phyloP scores from a whole-genome alignment of 495 filamentous ascomycete species.

The Bacidia gigantensis region DNA sequence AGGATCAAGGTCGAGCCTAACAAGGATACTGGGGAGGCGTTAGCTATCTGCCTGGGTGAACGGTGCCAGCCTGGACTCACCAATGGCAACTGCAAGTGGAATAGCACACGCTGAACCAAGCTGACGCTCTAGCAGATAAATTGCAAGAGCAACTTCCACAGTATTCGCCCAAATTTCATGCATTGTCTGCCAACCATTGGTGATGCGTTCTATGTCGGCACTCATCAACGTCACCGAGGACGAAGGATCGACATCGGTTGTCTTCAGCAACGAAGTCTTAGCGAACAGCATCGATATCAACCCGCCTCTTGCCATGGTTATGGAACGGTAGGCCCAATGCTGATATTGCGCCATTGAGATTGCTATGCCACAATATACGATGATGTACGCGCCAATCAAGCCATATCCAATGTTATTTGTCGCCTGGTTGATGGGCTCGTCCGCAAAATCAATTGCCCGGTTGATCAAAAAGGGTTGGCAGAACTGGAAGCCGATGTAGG shows the following conservation, averaged over 20 bases:
- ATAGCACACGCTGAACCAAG: conserved; percentile 41
- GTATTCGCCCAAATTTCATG: conserved; percentile 48
- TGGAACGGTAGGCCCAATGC: conserved; percentile 41
- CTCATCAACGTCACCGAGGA: conserved; percentile 50
- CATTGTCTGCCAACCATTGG: conserved; percentile 31
- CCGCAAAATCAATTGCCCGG: conserved; percentile 34
- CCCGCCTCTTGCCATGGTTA: conserved; percentile 46
- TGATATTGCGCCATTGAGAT: conserved; percentile 40
- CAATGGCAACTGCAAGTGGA: conserved; percentile 39
- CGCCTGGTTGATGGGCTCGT: conserved; percentile 25
- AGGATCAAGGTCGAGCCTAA: conserved; percentile 30
- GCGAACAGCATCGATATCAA: conserved; percentile 44
- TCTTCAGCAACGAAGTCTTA: conserved; percentile 32
- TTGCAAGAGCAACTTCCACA: conserved; percentile 45
- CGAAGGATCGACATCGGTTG: conserved; percentile 34
- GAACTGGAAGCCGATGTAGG: conserved; percentile 44
- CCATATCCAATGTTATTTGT: conserved; percentile 42
- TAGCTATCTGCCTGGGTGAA: conserved; percentile 1
- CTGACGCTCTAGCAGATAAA: conserved; percentile 41
- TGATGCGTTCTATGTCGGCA: conserved; percentile 45
- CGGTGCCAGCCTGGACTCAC: conserved; percentile 21
- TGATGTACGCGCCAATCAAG: conserved; percentile 47
- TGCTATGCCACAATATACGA: conserved; percentile 49
- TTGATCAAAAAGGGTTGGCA: conserved; percentile 52
- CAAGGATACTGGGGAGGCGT: conserved; percentile 22